Base-by-base conservation (phyloP, 2,329 filamentous ascomycete species). In the Claviceps sp. region DNA sequence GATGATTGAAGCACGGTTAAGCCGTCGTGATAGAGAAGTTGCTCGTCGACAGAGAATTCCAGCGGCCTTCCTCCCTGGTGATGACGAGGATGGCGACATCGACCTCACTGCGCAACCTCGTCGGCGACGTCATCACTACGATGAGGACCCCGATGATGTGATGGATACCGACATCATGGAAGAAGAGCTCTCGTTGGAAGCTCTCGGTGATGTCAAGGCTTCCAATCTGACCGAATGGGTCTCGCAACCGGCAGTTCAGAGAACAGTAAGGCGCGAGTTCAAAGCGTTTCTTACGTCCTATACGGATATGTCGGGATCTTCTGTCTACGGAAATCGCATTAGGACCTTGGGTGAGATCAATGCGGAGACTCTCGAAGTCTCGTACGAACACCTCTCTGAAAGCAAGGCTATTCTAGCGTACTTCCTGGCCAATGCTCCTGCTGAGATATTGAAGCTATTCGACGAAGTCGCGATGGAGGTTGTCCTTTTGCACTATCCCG, bases 401-500 rank as follows among this genome's bases (percentile, higher is more conserved):
- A 87, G 87, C 55, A 97, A 96, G 69, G 93, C 93, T 26, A 93
- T 93, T 51, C 73, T 98, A 17, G 93, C 90, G 14, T 97, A 95
- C 68, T 98, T 96, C 72, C 73, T 98, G 30, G 91, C 91, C 58
- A 98, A 97, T 64, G 89, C 91, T 0, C 93, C 93, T 0, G 81
- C 87, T n/a, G 91, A 96, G 68, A 87, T 97, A 64, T 78, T 98
- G 55, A 93, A 93, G 66, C 84, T 98, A 48, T 97, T 98, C 63
- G 93, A 98, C 61, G 84, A 95, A 58, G 91, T 96, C 4, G 91
- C 93, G 53, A 91, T 98, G 81, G 93, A 98, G 57, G 90, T 94
- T 40, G 91, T 94, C 5, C 80, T 97, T 22, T 82, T 97, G 51
- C 89, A 97, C 67, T 98, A 97, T 69, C 91, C 90, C 1, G 90